phyloP scores from a whole-genome alignment of 2,329 filamentous ascomycete species.

The Diplodia seriata region DNA sequence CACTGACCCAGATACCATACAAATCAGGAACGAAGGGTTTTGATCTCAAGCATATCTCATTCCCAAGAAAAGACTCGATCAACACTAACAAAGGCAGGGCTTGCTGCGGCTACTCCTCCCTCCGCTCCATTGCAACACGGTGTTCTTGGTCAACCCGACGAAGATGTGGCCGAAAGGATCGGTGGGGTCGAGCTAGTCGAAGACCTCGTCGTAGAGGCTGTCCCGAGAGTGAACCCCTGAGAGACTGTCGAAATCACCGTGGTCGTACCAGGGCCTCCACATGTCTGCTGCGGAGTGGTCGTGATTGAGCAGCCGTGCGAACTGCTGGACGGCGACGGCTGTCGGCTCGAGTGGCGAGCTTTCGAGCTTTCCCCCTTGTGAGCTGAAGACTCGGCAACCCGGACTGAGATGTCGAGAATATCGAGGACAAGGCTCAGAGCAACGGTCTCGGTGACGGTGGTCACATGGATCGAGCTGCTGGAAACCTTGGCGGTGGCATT shows the following conservation, averaged over 20 bases:
- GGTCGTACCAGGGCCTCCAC: not conserved
- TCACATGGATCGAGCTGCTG: not conserved
- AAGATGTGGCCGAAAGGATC: conserved; percentile 5
- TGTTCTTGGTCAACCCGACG: conserved; percentile 1
- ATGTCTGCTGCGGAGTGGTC: not conserved
- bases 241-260: conserved; percentile 15
- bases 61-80: not conserved
- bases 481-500: not conserved
- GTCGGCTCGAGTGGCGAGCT: not conserved
- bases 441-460: conserved; percentile 27
- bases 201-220: not conserved
- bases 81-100: not conserved
- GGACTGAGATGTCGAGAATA: conserved; percentile 26
- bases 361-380: not conserved
- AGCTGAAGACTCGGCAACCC: not conserved
- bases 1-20: too few species aligned
- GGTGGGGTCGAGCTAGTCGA: not conserved
- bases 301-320: not conserved
- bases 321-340: not conserved
- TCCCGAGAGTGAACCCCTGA: not conserved
- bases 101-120: not conserved
- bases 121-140: not conserved
- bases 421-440: conserved; percentile 31
- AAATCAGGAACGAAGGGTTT: too few species aligned
- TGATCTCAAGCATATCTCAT: too few species aligned